Percentiles rank a stretch among this genome's conserved stretches.
phyloP scores from a whole-genome alignment of 495 filamentous ascomycete species.

The Rostrohypoxylon terebratum region DNA sequence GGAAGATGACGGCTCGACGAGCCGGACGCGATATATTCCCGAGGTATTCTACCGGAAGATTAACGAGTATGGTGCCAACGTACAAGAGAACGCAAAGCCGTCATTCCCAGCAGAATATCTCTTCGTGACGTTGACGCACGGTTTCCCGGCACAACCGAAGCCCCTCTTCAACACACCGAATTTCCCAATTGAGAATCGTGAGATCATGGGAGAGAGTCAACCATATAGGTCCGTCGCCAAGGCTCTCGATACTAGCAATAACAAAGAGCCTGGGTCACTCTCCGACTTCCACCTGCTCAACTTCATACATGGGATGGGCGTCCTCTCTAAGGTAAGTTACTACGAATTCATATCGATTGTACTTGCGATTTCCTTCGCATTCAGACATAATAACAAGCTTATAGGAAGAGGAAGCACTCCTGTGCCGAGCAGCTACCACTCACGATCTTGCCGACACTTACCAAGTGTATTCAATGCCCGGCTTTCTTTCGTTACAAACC shows the following conservation, averaged over 20 bases:
- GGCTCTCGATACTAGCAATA: constrained; percentile 52
- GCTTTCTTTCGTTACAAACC: constrained; percentile 92
- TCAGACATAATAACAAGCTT: constrained; percentile 22
- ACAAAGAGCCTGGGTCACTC: constrained; percentile 64
- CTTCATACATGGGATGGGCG: constrained; percentile 82
- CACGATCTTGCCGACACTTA: constrained; percentile 82
- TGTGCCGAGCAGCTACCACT: constrained; percentile 82
- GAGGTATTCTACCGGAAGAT: constrained; percentile 97
- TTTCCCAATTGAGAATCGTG: constrained; percentile 93
- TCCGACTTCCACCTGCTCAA: constrained; percentile 95
- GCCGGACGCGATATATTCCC: constrained; percentile 87
- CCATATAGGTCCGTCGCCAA: constrained; percentile 62
- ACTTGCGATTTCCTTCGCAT: constrained; percentile 9
- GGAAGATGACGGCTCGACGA: constrained; percentile 77
- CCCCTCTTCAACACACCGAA: constrained; percentile 75
- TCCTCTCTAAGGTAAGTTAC: constrained; percentile 77
- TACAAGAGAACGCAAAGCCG: constrained; percentile 97
- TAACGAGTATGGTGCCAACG: constrained; percentile 95
- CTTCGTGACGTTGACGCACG: constrained; percentile 94
- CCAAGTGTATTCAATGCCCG: constrained; percentile 82
- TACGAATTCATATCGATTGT: background rate
- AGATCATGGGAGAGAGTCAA: constrained; percentile 84
- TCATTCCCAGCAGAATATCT: constrained; percentile 97
- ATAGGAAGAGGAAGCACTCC: constrained; percentile 89
- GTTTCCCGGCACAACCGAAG: constrained; percentile 84